Evolutionary conservation across 2,329 filamentous ascomycete species (phyloP).

Genomic region (Neocatenulostroma microsporum): DNA sequence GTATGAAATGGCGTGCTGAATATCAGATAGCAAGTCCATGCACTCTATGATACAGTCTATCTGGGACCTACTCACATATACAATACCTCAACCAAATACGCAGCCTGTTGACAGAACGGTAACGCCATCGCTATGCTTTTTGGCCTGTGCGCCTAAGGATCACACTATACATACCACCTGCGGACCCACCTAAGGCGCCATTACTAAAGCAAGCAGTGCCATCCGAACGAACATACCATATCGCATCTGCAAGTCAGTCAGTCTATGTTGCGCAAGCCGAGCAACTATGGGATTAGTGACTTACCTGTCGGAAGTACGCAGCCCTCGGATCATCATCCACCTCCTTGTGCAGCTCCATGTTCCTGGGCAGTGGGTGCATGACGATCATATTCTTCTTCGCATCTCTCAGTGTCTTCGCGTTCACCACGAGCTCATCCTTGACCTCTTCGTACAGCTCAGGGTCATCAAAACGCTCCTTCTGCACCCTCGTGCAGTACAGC

Average conservation of each 20-base stretch:
- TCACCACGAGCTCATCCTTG: constrained; percentile 81
- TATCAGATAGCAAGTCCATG: too few relatives aligned
- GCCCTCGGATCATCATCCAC: constrained; percentile 96
- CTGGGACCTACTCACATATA: too few relatives aligned
- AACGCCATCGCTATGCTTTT: constrained; percentile 4
- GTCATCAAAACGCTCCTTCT: constrained; percentile 90
- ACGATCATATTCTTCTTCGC: constrained; percentile 92
- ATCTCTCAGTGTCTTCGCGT: constrained; percentile 81
- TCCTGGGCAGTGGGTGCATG: constrained; percentile 89
- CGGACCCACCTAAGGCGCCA: constrained; percentile 47
- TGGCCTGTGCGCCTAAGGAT: too few relatives aligned
- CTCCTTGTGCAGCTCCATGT: constrained; percentile 88
- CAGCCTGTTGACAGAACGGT: too few relatives aligned
- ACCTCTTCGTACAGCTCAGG: constrained; percentile 73
- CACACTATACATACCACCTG: too few relatives aligned
- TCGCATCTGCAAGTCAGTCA: constrained; percentile 66
- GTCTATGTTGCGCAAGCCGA: constrained; percentile 11
- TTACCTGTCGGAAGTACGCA: constrained; percentile 98
- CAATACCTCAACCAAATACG: too few relatives aligned
- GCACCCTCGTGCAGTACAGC: constrained; percentile 91
- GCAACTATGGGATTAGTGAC: constrained; percentile 30
- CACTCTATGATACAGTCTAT: too few relatives aligned
- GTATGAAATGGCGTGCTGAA: too few relatives aligned
- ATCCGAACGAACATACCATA: constrained; percentile 98
- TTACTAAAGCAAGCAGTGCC: constrained; percentile 89